phyloP scores from a whole-genome alignment of 2,329 filamentous ascomycete genomes.

The Emydomyces testavorans region DNA sequence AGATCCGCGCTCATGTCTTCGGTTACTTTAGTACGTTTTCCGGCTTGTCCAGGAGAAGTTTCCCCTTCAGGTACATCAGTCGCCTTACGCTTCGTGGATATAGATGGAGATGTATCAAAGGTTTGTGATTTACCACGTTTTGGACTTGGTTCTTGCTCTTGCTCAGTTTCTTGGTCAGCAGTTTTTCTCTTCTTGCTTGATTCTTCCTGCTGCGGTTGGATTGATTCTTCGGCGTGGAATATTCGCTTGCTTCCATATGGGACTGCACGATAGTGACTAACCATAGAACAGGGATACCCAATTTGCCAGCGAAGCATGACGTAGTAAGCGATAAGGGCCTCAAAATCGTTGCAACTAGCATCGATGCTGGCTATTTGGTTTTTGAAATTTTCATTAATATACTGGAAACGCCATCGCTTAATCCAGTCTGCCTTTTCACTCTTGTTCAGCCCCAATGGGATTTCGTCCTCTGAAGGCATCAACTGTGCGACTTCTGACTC shows the following conservation, averaged over 20 bases:
- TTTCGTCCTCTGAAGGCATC: conserved; percentile 7
- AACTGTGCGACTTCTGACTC: conserved; percentile 9
- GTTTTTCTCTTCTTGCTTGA: conserved; percentile 7
- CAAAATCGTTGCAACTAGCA: conserved; percentile 21
- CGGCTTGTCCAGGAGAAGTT: not conserved
- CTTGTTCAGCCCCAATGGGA: conserved; percentile 37
- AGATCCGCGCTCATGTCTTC: conserved; percentile 3
- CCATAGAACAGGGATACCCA: conserved; percentile 21
- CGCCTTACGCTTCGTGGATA: conserved; percentile 13
- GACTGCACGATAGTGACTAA: conserved; percentile 10
- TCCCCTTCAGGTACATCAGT: conserved; percentile 4
- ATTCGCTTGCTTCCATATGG: conserved; percentile 8
- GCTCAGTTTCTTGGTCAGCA: too few species aligned
- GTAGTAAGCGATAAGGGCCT: conserved; percentile 23
- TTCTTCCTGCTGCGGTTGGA: not conserved
- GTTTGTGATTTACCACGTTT: not conserved
- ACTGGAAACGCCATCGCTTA: conserved; percentile 25
- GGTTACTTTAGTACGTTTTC: conserved; percentile 7
- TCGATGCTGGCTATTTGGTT: conserved; percentile 27
- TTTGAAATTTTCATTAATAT: conserved; percentile 29
- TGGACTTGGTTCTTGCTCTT: not conserved
- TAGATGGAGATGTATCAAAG: not conserved
- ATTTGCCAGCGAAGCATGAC: conserved; percentile 22
- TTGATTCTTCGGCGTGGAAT: not conserved
- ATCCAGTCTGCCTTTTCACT: conserved; percentile 42